Evolutionary conservation across 805 yeast species (phyloP), one percentile per base, ranked within the genome.

Genomic region (Hanseniaspora lindneri): DNA sequence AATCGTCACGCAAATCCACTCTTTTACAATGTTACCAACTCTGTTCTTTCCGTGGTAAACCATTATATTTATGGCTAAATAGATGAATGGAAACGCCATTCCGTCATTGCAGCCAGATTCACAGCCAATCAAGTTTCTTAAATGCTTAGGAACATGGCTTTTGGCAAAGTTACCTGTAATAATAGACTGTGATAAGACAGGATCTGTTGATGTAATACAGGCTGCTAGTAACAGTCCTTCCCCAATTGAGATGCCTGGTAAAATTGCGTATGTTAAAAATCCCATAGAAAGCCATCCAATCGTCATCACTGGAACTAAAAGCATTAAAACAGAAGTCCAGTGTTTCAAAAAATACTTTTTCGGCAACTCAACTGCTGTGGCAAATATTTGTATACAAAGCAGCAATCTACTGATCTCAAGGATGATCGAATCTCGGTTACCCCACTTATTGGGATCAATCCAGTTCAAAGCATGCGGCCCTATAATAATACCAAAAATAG

Each of bases 31-130:
- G 53, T 75, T 77, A 3, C 77, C 73, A 20, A 39, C 52, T 39
- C 49, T 46, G 4, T 46, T 28, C 10, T 20, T 64, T 3, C 83
- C 83, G 27, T 73, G 71, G 59, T 81, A 77, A n/a, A 76, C 61
- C 46, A 87, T 74, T 41, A 86, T 60, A 59, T 80, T 74, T 53
- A 85, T 66, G 1, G 92, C 77, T 36, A 88, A 59, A 63, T 65
- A 72, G 71, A 84, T 83, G 60, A 87, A 87, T 0, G 96, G 96
- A 59, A 84, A 87, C 0, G 96, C 96, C 92, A 87, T 81, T 39
- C 96, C 96, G 60, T 87, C 96, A 63, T 87, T 87, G 61, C 95
- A 83, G 3, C 88, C 94, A 0, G 89, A 80, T 57, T 83, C 94
- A 1, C 92, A 88, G 27, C 84, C 73, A 25, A 83, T 66, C 41